These are phyloP conservation scores for Cyclospora cayetanensis DNA, from an alignment of 169 alveolate species.

Conservation along the genomic window DNA sequence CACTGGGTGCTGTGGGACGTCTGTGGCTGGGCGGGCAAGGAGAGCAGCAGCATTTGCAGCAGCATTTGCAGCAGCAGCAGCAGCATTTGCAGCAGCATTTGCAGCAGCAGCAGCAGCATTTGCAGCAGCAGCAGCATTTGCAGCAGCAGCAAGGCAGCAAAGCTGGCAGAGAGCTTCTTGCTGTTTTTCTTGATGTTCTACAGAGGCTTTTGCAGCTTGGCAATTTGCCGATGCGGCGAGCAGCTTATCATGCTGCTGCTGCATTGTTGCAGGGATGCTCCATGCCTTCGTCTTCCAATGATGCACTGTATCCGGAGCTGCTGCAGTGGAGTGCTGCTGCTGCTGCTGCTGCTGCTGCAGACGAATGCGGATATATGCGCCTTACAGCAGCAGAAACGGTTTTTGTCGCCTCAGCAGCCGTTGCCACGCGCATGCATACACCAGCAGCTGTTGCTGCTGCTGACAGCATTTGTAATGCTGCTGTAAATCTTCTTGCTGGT, in stretches of 20 bases:
- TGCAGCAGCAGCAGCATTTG: neutral
- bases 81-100: neutral
- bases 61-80: neutral
- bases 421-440: neutral
- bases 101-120: neutral
- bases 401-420: neutral
- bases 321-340: neutral
- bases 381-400: conserved; percentile 10
- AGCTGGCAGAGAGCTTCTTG: neutral
- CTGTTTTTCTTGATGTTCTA: neutral
- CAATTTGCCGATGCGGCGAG: conserved; percentile 24
- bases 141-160: neutral
- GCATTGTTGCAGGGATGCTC: conserved; percentile 18
- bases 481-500: neutral
- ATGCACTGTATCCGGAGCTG: neutral
- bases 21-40: neutral
- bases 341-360: conserved; percentile 44
- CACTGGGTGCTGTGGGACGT: neutral
- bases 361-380: neutral
- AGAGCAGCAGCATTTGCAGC: neutral
- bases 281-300: neutral
- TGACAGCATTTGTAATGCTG: neutral
- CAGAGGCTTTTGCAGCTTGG: neutral
- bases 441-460: conserved; percentile 15
- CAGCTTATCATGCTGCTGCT: neutral